phyloP scores from a whole-genome alignment of 176 grass and related monocot species.

The Thalia dealbata region DNA sequence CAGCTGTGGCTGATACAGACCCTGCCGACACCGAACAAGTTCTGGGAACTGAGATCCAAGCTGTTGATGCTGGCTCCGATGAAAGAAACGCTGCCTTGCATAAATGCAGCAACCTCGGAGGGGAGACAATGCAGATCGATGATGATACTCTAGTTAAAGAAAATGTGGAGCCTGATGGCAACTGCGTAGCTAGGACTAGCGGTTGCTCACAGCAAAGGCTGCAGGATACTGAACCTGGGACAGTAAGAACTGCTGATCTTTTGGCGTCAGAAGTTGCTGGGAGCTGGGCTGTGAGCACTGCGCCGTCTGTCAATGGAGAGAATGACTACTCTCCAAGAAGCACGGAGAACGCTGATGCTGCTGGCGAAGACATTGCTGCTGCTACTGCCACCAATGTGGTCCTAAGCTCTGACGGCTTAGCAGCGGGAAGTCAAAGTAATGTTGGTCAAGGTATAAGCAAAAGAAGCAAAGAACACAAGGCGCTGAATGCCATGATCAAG shows the following conservation, averaged over 20 bases:
- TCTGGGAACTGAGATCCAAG: constrained; percentile 60
- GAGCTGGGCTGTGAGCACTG: constrained; percentile 78
- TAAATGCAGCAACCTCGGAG: constrained; percentile 53
- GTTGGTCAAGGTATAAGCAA: constrained; percentile 19
- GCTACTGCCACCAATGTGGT: constrained; percentile 28
- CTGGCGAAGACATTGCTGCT: constrained; percentile 17
- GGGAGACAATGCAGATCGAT: constrained; percentile 74
- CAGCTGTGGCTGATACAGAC: constrained; percentile 34
- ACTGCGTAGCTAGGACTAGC: constrained; percentile 10
- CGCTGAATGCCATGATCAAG: constrained; percentile 55
- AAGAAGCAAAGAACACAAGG: constrained; percentile 30
- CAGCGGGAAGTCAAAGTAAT: constrained; percentile 61
- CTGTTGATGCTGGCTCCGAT: constrained; percentile 29
- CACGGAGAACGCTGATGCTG: constrained; percentile 34
- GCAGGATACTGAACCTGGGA: constrained; percentile 39
- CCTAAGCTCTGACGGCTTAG: constrained; percentile 41
- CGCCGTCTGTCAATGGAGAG: constrained; percentile 51
- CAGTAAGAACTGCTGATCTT: constrained; percentile 66
- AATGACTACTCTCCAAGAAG: constrained; percentile 55
- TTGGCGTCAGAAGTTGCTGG: constrained; percentile 84
- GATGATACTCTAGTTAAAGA: constrained; percentile 50
- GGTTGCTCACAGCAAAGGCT: constrained; percentile 29
- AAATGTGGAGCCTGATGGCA: constrained; percentile 33
- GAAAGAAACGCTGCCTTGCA: constrained; percentile 30
- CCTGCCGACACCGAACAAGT: constrained; percentile 63